Percentiles rank a stretch among this genome's conserved stretches.
Conservation (phyloP, 1,139 yeast genomes). For the Saccharomyces hybrid region DNA sequence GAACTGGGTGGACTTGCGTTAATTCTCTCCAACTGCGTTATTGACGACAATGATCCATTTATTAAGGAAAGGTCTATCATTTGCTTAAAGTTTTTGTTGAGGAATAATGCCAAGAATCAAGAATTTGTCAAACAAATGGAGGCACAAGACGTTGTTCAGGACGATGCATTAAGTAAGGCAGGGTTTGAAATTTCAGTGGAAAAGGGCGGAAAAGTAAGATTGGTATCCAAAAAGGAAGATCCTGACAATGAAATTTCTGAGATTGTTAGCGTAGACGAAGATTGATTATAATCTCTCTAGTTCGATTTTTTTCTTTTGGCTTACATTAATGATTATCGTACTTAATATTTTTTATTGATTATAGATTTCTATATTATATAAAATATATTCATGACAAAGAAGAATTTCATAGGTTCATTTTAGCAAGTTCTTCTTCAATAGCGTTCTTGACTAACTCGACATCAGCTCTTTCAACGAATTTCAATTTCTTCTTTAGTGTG, state of each 20-base stretch:
- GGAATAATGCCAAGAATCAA: conserved; percentile 61
- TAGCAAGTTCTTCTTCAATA: conserved; percentile 59
- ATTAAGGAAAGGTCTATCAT: conserved; percentile 79
- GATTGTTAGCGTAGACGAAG: neutral
- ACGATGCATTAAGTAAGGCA: conserved; percentile 44
- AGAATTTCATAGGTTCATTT: conserved; percentile 34
- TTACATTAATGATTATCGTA: neutral
- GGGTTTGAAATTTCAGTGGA: conserved; percentile 53
- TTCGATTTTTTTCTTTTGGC: neutral
- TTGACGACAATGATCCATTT: conserved; percentile 83
- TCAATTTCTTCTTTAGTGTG: conserved; percentile 66
- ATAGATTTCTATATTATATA: conserved; percentile 2
- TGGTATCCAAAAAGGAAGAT: conserved; percentile 27
- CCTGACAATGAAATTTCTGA: neutral
- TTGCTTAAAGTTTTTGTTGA: conserved; percentile 61
- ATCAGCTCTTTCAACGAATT: conserved; percentile 65
- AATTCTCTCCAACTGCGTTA: conserved; percentile 70
- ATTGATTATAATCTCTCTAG: neutral
- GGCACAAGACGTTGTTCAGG: conserved; percentile 45
- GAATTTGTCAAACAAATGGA: conserved; percentile 59
- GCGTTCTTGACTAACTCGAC: conserved; percentile 64
- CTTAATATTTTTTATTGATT: neutral
- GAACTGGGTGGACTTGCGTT: conserved; percentile 60
- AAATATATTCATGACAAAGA: conserved; percentile 1
- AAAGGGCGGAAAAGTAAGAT: conserved; percentile 43